Evolutionary conservation across 2,329 filamentous ascomycete genomes (phyloP).

Genomic region (Alternaria brassicicola): DNA sequence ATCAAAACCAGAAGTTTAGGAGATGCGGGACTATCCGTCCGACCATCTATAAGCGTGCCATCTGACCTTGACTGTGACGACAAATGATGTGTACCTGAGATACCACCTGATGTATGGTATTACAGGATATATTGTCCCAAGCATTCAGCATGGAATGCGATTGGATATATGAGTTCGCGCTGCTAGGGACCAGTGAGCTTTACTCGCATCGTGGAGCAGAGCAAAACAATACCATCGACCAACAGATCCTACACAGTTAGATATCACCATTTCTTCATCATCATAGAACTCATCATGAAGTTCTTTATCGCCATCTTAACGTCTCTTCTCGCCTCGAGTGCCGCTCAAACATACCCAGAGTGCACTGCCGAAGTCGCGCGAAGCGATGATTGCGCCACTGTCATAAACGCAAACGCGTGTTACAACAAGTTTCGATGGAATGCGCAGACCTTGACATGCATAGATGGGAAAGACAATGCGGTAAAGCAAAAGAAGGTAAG

Average conservation of each 20-base stretch:
- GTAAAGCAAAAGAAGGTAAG: constrained; percentile 34
- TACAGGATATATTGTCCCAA: neutral
- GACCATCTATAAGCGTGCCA: neutral
- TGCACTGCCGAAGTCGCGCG: constrained; percentile 32
- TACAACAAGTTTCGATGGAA: constrained; percentile 40
- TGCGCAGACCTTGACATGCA: constrained; percentile 31
- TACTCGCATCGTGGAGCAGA: neutral
- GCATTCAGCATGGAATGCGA: neutral
- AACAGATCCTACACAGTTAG: neutral
- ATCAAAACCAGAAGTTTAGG: neutral
- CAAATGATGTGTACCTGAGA: neutral
- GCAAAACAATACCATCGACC: neutral
- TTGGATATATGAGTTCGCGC: neutral
- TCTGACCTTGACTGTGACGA: neutral
- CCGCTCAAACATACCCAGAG: constrained; percentile 26
- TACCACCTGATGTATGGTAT: neutral
- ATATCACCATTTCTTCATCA: neutral
- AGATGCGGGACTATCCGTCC: neutral
- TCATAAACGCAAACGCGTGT: constrained; percentile 43
- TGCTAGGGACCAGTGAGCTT: neutral
- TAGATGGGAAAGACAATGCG: constrained; percentile 32
- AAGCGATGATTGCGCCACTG: constrained; percentile 38
- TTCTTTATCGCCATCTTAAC: constrained; percentile 14
- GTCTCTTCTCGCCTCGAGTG: constrained; percentile 18
- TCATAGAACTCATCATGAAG: constrained; percentile 18